Base-by-base conservation (phyloP, 495 filamentous ascomycete genomes). In the Poronia punctata region DNA sequence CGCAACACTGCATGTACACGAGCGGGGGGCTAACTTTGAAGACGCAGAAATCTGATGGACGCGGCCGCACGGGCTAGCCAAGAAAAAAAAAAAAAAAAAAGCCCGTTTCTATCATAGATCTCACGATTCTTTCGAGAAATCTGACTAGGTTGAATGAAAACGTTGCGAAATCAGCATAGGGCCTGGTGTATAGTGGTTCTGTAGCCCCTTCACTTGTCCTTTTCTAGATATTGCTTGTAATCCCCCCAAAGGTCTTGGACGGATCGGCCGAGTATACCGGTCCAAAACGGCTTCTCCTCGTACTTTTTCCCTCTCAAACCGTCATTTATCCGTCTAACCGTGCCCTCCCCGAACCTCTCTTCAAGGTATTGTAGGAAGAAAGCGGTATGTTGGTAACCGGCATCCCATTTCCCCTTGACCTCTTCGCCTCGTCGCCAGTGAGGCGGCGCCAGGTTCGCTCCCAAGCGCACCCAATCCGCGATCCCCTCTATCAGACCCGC, bases 401-500 rank as follows among this genome's bases (percentile, higher is more conserved):
- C 76, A 64, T 98, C 90, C 92, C 92, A 97, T 10, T 72, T 70
- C 5, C 76, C 73, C 19, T 62, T 63, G 0, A 70, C 64, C 17
- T 42, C 36, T 0, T 39, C 68, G 21, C 68, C 70, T 3, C 71
- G 71, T 48, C 74, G 79, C 92, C 92, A 98, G 66, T 96, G 88
- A 28, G 86, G 84, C 14, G 92, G 87, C 26, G 65, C 72, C 28
- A 94, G 60, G 1, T 77, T 76, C 37, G 80, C 78, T 44, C 75
- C 79, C 35, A 98, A 61, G 6, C 92, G 72, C 7, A 98, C 89
- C 74, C 87, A 98, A 57, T 98, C 92, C 11, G 92, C 90, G 40
- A 98, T 79, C 0, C 92, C 92, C 56, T 98, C 92, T 39, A 94
- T 82, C 45, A 98, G 49, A 0, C 92, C 92, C 10, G 80, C 80